Evolutionary conservation across 2,329 filamentous ascomycete genomes (phyloP), one percentile per base, ranked within the genome.

Genomic region (Colletotrichum abscissum): DNA sequence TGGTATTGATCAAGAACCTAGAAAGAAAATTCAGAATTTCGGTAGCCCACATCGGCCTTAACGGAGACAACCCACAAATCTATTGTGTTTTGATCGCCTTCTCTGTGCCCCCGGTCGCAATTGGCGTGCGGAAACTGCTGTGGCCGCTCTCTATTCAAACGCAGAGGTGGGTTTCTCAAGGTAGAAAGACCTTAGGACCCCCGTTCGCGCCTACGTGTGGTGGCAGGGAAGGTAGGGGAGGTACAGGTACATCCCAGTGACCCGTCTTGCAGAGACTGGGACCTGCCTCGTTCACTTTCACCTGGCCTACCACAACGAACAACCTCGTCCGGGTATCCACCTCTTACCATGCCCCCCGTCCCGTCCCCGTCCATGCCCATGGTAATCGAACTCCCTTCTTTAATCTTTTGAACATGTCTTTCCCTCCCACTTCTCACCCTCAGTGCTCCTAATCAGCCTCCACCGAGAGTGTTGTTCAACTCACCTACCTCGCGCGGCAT

Each of bases 311-410:
- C 24, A 56, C 56, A 24, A 66, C 28, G 49, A 56, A 30, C 46
- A 66, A 70, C 67, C 56, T 71, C 56, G 38, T 71, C 56, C 28
- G 55, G 52, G 71, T 60, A 73, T 71, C 71, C 71, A 73, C 71
- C 49, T 60, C 52, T 55, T 56, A n/a, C 55, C 35, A 67, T 59
- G 35, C 12, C 46, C 62, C 38, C 38, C 38, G 63, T 28, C 52
- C 63, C 63, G 42, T 49, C 46, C 56, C 67, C 33, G 68, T 60
- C 57, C 56, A 38, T 30, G 66, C 63, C 67, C 66, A 57, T 60
- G 67, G 54, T 52, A 42, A 38, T 66, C 67, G 16, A 66, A 58
- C 56, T 71, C 62, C 60, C 67, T 73, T 63, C 71, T 65, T 73
- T 66, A 62, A 71, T 73, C 71, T 62, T 38, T 59, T 12, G 46